Percentiles rank a stretch among this genome's conserved stretches.
phyloP scores from a whole-genome alignment of 768 basidiomycete species.

The Rossbeevera mucosa region DNA sequence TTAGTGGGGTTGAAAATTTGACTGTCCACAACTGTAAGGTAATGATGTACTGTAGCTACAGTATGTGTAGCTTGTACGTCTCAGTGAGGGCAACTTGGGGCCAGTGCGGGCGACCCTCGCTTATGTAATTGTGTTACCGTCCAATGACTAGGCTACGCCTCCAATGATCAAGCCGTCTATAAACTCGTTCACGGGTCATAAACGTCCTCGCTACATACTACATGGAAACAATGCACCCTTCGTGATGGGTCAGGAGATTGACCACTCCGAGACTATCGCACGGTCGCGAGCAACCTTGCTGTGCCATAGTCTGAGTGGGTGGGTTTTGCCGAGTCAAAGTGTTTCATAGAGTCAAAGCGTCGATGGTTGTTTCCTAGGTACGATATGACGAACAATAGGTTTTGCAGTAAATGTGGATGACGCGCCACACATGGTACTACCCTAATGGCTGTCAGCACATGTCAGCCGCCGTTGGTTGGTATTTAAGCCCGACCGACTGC shows the following conservation, averaged over 20 bases:
- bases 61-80: too few relatives aligned
- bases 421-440: neutral
- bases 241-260: neutral
- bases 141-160: too few relatives aligned
- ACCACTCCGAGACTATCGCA: too few relatives aligned
- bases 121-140: too few relatives aligned
- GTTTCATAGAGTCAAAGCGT: neutral
- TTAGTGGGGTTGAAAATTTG: too few relatives aligned
- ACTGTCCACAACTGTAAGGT: too few relatives aligned
- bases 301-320: neutral
- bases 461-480: slow-evolving; percentile 11
- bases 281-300: neutral
- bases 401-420: neutral
- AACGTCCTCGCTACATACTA: neutral
- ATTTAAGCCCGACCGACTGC: slow-evolving; percentile 6
- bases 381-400: neutral
- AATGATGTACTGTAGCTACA: too few relatives aligned
- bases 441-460: too few relatives aligned
- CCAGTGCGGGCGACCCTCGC: too few relatives aligned
- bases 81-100: too few relatives aligned
- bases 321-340: neutral
- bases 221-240: neutral
- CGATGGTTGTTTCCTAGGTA: neutral
- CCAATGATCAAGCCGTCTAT: too few relatives aligned
- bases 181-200: too few relatives aligned